These are phyloP conservation scores for Mariannaea elegans DNA, from an alignment of 2,329 filamentous ascomycete species.

Conservation along the genomic window DNA sequence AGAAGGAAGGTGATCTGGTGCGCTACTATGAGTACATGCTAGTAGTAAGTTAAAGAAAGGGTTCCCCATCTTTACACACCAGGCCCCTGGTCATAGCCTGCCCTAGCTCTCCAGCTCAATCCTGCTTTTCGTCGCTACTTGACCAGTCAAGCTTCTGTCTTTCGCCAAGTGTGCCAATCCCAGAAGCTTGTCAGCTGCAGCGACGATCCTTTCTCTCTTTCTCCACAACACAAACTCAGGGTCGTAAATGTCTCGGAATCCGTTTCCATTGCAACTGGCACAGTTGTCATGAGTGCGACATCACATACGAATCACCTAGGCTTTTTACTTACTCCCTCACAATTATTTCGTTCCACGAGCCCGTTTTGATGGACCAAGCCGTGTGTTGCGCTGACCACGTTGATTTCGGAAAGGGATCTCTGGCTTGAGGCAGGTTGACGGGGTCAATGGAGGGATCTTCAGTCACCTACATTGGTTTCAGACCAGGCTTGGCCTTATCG, in stretches of 20 bases:
- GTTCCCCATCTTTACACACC: neutral
- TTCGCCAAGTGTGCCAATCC: constrained; percentile 16
- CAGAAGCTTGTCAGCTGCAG: constrained; percentile 16
- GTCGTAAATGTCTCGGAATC: constrained; percentile 5
- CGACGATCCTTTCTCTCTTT: constrained; percentile 10
- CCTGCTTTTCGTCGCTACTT: constrained; percentile 14
- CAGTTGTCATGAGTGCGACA: too few relatives aligned
- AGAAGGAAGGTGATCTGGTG: too few relatives aligned
- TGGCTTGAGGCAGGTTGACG: neutral
- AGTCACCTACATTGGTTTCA: neutral
- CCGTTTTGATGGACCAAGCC: neutral
- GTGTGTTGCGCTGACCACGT: constrained; percentile 9
- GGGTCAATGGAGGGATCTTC: neutral
- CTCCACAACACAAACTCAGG: neutral
- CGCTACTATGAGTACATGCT: too few relatives aligned
- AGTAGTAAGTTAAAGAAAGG: too few relatives aligned
- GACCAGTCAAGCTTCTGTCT: neutral
- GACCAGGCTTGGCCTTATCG: neutral
- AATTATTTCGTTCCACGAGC: neutral
- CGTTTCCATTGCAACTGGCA: too few relatives aligned
- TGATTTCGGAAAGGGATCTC: neutral
- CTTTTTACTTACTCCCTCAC: too few relatives aligned
- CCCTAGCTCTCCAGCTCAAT: constrained; percentile 1
- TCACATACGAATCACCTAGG: too few relatives aligned
- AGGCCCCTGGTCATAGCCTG: neutral